Base-by-base conservation (phyloP, 257 asterid species). In the Parsonsia alboflavescens region DNA sequence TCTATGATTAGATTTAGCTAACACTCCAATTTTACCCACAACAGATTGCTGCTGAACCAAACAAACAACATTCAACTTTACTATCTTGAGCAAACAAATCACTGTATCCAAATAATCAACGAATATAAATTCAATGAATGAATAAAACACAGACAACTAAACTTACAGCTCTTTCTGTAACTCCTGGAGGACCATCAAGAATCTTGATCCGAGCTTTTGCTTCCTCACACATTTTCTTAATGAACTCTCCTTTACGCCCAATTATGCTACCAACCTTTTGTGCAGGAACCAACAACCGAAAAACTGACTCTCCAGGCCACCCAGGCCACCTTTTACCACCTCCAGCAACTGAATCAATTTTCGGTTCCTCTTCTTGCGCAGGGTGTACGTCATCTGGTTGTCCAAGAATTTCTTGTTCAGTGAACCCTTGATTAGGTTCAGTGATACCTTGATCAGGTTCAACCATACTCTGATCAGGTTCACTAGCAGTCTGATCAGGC, bases 281-380 rank as follows among this genome's bases (percentile, higher is more conserved):
- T 45, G 97, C 88, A 75, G 97, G 99, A 24, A 94, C 97, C 86
- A 94, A 69, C 85, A 94, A 89, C 78, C 99, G 89, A 80, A 89
- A 94, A 70, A 94, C 83, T 67, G 91, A 89, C 86, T 94, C 99
- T 72, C 99, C 99, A 70, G 99, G 99, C 99, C 99, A 94, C 46
- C 99, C 99, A 21, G 97, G 98, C 99, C 99, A 94, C 85, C 85
- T 94, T 63, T 90, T 94, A 68, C 81, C 86, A 58, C 83, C 89
- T 76, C 79, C 88, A 77, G 77, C 68, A 56, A 75, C 85, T 28
- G 89, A 78, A 75, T 82, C 87, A 83, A 78, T 78, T 75, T 79
- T 81, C 72, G 56, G 79, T 76, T 80, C 85, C 82, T 81, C 86
- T 74, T 76, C 74, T 80, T 82, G 90, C 75, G 83, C 92, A 76